Evolutionary conservation across 1,139 yeast species (phyloP), one percentile per base, ranked within the genome.

Genomic region (Yamadazyma dushanensis): DNA sequence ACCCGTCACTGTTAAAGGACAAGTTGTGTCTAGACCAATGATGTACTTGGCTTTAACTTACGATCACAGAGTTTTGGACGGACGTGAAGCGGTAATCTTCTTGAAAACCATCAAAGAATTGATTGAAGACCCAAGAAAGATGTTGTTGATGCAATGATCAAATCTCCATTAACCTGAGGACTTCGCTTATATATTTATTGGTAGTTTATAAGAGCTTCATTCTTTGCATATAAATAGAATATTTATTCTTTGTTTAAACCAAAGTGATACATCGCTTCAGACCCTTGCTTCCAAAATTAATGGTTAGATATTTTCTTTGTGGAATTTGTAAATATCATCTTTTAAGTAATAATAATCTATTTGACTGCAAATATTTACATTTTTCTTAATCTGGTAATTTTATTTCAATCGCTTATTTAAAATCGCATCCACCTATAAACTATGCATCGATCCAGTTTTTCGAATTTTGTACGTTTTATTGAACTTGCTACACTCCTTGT

Each of bases 41-140:
- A 94, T 94, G 98, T 94, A 92, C 78, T 73, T 94, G 60, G 99
- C 99, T 39, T 82, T 92, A 66, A 92, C 98, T 42, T 92, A 92
- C 64, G 99, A 92, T 63, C 99, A 92, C 75, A 85, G 98, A 76
- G 83, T 92, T 59, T 77, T 94, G 61, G 99, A 92, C 62, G 99
- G 99, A 54, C 86, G 98, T 71, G 99, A 92, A 73, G 97, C 97
- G 36, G 98, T 94, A 47, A 87, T 94, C 40, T 92, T 90, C 88
- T 79, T 92, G 70, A 89, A 82, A 75, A 87, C 96, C 32, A 81
- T 92, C 50, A 92, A 92, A 78, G 98, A 92, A 73, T 82, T 87
- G 66, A 86, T 92, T 55, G 98, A 94, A 73, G 99, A 92, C 65
- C 99, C 99, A 67, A 85, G 96, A 78, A 92, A 88, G 78, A 92